Conservation (phyloP, 805 yeast species). For the Saturnispora ahearnii region DNA sequence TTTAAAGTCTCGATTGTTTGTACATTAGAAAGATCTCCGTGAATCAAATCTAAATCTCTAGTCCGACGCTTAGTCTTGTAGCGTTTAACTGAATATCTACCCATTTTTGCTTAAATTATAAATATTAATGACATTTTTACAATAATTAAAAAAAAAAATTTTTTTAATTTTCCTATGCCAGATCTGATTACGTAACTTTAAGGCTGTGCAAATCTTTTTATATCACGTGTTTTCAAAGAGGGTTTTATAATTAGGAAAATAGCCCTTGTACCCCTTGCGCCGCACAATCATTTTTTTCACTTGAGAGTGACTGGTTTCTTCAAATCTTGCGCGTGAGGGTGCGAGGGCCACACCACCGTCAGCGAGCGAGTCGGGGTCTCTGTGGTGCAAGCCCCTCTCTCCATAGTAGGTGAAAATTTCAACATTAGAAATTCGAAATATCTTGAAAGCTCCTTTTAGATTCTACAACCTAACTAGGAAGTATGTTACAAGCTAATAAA, state of each 20-base stretch:
- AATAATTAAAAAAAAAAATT: background rate
- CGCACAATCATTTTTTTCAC: background rate
- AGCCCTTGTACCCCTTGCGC: background rate
- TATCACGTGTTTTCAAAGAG: slow-evolving; percentile 1
- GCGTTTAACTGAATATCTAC: slow-evolving; percentile 76
- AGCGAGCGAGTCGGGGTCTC: no score
- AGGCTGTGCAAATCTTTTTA: background rate
- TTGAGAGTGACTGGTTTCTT: background rate
- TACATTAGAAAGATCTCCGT: slow-evolving; percentile 58
- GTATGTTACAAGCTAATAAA: background rate
- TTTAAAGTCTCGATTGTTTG: slow-evolving; percentile 57
- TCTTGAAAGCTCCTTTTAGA: background rate
- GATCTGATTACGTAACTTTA: background rate
- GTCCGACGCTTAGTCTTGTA: slow-evolving; percentile 87
- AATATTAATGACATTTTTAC: no score
- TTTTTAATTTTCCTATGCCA: background rate
- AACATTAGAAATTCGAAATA: background rate
- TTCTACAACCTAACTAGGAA: background rate
- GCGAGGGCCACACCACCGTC: background rate
- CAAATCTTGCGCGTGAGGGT: background rate
- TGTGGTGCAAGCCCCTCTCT: background rate
- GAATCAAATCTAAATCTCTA: slow-evolving; percentile 75
- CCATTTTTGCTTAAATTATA: slow-evolving; percentile 40
- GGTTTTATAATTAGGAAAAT: background rate
- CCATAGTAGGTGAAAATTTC: background rate